Conservation (phyloP, 1,139 yeast genomes). For the Pichia sp. region DNA sequence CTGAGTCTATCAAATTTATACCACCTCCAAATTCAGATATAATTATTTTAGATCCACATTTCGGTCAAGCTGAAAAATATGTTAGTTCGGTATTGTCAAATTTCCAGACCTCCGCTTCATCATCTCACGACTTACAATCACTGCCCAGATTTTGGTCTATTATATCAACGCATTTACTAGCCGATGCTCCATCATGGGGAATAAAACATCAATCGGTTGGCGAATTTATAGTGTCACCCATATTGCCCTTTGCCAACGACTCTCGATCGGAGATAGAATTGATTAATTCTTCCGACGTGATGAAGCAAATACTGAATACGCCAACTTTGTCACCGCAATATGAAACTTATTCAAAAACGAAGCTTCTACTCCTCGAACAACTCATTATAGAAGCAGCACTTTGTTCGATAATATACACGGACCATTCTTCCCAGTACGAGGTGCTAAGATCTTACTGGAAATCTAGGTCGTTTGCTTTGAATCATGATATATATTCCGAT, state of each 20-base stretch:
- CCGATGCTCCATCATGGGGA: slow-evolving; percentile 32
- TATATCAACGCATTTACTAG: slow-evolving; percentile 45
- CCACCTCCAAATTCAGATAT: slow-evolving; percentile 36
- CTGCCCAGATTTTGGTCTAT: slow-evolving; percentile 44
- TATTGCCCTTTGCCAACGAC: slow-evolving; percentile 10
- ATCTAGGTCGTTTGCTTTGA: not conserved
- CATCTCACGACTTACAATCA: slow-evolving; percentile 14
- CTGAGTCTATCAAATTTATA: not conserved
- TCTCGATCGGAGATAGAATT: slow-evolving; percentile 35
- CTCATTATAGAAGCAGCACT: slow-evolving; percentile 13
- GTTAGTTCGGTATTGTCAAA: not conserved
- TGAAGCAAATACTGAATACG: slow-evolving; percentile 30
- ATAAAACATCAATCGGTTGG: slow-evolving; percentile 47
- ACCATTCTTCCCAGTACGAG: not conserved
- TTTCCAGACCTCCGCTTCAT: not conserved
- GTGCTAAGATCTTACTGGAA: not conserved
- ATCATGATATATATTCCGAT: not conserved
- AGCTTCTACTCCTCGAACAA: slow-evolving; percentile 11
- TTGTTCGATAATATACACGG: slow-evolving; percentile 3
- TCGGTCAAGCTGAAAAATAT: slow-evolving; percentile 41
- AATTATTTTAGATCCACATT: slow-evolving; percentile 46
- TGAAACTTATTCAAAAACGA: slow-evolving; percentile 5
- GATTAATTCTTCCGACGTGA: slow-evolving; percentile 24
- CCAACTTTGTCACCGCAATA: slow-evolving; percentile 19
- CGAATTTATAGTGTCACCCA: slow-evolving; percentile 18